Base-by-base conservation (phyloP, 2,329 filamentous ascomycete genomes). In the Sporothrix mexicana region DNA sequence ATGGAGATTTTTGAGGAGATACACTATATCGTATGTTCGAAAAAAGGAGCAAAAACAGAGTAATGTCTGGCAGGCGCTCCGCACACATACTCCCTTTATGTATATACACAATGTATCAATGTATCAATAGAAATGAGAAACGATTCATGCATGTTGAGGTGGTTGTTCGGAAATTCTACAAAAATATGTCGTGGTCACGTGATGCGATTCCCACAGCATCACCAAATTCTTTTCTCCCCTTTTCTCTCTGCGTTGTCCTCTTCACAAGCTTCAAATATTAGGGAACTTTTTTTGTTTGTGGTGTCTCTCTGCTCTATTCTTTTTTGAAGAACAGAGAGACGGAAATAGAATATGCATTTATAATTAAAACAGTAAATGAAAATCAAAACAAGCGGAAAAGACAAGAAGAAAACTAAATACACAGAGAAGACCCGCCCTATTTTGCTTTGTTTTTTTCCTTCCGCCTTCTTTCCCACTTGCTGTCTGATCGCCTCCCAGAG, bases 121-220 rank as follows among this genome's bases (percentile, higher is more conserved):
- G 61, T 66, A 47, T 66, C 10, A 66, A 66, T 66, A 47, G 20
- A 23, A 66, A 66, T 47, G 41, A 25, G 36, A 13, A 43, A 47
- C 12, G 41, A 25, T 25, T 43, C n/a, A 47, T 66, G 5, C 6
- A 66, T 45, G 17, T 17, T 17, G 20, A 17, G 41, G 10, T 6
- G 10, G 10, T 4, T 2, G 9, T 20, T 9, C 15, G 20, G 45
- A 2, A 20, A 25, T 23, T 36, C 30, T 36, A 7, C 30, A 36
- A 36, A 36, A 36, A 36, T 36, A 36, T 36, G 20, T 0, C 10
- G 2, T n/a, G 13, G 45, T 67, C 43, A 67, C 64, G 64, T 67
- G 64, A 67, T 15, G 13, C 2, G 6, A 1, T n/a, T 23, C 30
- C 30, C 30, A 36, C 30, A 36, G 30, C 30, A 36, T 36, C 30